Evolutionary conservation across 2,329 filamentous ascomycete species (phyloP).

Genomic region (Fusarium guadeloupense): DNA sequence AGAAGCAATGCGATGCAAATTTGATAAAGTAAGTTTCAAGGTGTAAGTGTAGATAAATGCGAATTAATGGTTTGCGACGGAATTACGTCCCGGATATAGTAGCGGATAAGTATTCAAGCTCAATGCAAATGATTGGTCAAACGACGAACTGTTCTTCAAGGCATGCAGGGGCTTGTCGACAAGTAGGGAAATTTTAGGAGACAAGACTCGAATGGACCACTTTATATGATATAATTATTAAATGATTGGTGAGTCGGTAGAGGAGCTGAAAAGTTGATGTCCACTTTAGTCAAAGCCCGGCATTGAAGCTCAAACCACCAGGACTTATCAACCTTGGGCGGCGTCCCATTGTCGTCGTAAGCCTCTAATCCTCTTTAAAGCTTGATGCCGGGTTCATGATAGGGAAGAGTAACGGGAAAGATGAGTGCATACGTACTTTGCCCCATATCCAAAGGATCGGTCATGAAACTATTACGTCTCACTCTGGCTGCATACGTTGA

Average conservation of each 20-base stretch:
- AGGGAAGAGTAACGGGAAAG: conserved; percentile 2
- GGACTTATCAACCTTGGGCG: background rate
- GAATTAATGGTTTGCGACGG: conserved; percentile 7
- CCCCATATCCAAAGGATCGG: conserved; percentile 16
- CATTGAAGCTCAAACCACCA: conserved; percentile 18
- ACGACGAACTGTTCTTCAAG: background rate
- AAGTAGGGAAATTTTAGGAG: conserved; percentile 2
- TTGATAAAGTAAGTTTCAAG: background rate
- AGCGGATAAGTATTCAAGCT: conserved; percentile 11
- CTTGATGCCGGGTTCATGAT: conserved; percentile 6
- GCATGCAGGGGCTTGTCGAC: conserved; percentile 17
- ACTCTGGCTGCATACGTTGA: conserved; percentile 14
- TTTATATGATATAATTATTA: conserved; percentile 2
- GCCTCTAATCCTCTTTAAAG: background rate
- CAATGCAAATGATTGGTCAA: conserved; percentile 19
- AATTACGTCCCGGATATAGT: conserved; percentile 5
- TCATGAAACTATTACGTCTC: conserved; percentile 32
- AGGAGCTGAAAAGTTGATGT: conserved; percentile 3
- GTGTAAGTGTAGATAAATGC: background rate
- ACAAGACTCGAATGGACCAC: background rate
- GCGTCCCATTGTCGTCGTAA: conserved; percentile 23
- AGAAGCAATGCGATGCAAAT: background rate
- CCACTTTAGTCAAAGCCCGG: conserved; percentile 18
- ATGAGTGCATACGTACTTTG: conserved; percentile 22
- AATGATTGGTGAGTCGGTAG: conserved; percentile 3